A percentile compares a stretch with the other conserved stretches of the same genome.
These are phyloP conservation scores for Psidium guajava DNA, from an alignment of 345 rosid species.

Conservation along the genomic window DNA sequence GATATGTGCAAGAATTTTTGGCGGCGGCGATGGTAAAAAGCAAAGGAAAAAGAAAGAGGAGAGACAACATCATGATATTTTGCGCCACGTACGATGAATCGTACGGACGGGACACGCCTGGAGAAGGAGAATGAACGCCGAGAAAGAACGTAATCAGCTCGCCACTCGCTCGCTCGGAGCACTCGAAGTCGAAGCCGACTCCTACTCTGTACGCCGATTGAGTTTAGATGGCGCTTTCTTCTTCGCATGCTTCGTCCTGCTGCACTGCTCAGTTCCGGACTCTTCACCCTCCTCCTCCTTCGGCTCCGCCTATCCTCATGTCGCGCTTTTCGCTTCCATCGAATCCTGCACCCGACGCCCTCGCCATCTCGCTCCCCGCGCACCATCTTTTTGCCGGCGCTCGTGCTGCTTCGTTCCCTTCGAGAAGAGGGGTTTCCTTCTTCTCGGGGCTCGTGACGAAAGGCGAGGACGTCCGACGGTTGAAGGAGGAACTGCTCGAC, in stretches of 20 bases:
- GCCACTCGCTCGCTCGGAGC: not conserved
- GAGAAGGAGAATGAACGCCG: not conserved
- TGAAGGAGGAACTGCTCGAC: conserved; percentile 25
- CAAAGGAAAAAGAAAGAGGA: not conserved
- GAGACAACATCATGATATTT: not conserved
- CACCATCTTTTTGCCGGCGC: not conserved
- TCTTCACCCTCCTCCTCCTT: not conserved
- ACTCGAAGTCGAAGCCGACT: too few relatives aligned
- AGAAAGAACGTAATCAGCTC: not conserved
- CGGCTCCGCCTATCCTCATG: not conserved
- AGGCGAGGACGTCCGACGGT: conserved; percentile 7
- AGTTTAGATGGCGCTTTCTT: not conserved
- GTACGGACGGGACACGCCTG: not conserved
- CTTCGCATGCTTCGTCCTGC: not conserved
- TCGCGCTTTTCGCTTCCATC: not conserved
- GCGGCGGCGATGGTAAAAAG: not conserved
- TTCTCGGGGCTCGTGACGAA: conserved; percentile 12
- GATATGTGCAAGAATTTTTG: not conserved
- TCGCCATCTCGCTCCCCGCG: not conserved
- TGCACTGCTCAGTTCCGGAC: not conserved
- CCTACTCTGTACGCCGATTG: too few relatives aligned
- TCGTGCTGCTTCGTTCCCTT: not conserved
- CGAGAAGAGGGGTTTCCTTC: conserved; percentile 10
- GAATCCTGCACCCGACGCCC: not conserved
- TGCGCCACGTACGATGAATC: not conserved